A percentile compares a stretch with the other conserved stretches of the same genome.
Evolutionary conservation across 2,329 filamentous ascomycete genomes (phyloP).

Genomic region (Hypoxylon sp.): DNA sequence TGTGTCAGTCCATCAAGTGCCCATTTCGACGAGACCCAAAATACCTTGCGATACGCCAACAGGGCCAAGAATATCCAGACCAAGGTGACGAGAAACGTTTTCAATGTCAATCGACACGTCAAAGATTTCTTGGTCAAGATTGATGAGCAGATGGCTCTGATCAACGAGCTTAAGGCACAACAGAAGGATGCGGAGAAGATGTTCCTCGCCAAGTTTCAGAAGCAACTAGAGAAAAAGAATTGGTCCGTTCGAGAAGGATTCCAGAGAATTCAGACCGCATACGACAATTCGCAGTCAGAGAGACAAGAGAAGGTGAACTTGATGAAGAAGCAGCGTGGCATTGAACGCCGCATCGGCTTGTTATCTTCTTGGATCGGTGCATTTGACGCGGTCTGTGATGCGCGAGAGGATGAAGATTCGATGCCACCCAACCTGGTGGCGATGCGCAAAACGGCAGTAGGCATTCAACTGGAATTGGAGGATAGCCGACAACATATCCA

Average conservation of each 20-base stretch:
- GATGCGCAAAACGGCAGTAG: slow-evolving; percentile 87
- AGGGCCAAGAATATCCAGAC: slow-evolving; percentile 99
- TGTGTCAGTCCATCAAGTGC: slow-evolving; percentile 96
- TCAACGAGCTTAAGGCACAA: slow-evolving; percentile 93
- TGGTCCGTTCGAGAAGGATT: slow-evolving; percentile 79
- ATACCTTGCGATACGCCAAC: slow-evolving; percentile 96
- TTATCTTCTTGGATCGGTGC: slow-evolving; percentile 93
- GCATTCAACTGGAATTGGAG: slow-evolving; percentile 88
- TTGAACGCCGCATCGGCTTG: slow-evolving; percentile 84
- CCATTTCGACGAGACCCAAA: slow-evolving; percentile 98
- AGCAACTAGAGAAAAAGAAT: slow-evolving; percentile 87
- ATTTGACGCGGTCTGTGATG: slow-evolving; percentile 84
- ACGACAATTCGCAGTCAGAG: slow-evolving; percentile 80
- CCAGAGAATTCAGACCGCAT: slow-evolving; percentile 80
- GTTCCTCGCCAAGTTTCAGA: slow-evolving; percentile 88
- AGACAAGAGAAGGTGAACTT: slow-evolving; percentile 79
- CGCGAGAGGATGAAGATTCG: slow-evolving; percentile 70
- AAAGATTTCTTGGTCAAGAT: slow-evolving; percentile 99
- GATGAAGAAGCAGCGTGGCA: slow-evolving; percentile 82
- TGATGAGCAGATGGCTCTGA: slow-evolving; percentile 96
- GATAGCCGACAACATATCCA: slow-evolving; percentile 90
- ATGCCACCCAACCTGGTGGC: slow-evolving; percentile 74
- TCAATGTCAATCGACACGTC: slow-evolving; percentile 98
- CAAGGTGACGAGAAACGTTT: slow-evolving; percentile 98
- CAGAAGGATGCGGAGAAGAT: slow-evolving; percentile 86